Percentiles rank a stretch among this genome's conserved stretches.
Evolutionary conservation across 345 rosid genomes (phyloP).

Genomic region (Linum usitatissimum): DNA sequence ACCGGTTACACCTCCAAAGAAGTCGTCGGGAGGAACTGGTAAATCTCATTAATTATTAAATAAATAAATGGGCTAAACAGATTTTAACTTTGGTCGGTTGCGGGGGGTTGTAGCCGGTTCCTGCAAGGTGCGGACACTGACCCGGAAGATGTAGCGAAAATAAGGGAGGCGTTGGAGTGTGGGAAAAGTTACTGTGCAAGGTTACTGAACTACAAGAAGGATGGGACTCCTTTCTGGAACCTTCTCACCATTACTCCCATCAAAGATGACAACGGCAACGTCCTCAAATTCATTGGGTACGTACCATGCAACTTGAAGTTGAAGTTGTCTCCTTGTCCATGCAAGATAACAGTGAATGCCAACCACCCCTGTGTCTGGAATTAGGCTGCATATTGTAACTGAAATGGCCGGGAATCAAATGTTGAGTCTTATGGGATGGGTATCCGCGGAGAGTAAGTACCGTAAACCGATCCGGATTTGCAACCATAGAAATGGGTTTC

Average conservation of each 20-base stretch:
- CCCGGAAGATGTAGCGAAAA: conserved; percentile 71
- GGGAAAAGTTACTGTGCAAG: conserved; percentile 80
- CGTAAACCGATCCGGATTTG: no score
- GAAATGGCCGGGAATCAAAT: no score
- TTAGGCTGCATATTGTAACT: no score
- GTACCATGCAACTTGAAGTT: conserved; percentile 12
- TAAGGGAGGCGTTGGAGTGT: conserved; percentile 47
- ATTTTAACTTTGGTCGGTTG: neutral
- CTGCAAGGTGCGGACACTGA: conserved; percentile 88
- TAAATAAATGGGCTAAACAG: no score
- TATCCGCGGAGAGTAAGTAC: no score
- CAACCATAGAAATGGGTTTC: no score
- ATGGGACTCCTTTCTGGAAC: conserved; percentile 91
- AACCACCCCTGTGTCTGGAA: neutral
- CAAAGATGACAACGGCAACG: conserved; percentile 72
- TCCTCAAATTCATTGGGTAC: conserved; percentile 92
- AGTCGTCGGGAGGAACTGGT: conserved; percentile 93
- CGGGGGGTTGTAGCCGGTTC: conserved; percentile 59
- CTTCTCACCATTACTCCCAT: conserved; percentile 89
- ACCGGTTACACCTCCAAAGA: conserved; percentile 90
- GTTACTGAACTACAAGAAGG: conserved; percentile 84
- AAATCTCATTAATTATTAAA: conserved; percentile 4
- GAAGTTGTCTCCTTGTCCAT: neutral
- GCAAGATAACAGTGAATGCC: neutral
- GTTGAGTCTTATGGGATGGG: no score